Evolutionary conservation across 805 yeast genomes (phyloP), one percentile per base, ranked within the genome.

Genomic region (Ogataea corticis): DNA sequence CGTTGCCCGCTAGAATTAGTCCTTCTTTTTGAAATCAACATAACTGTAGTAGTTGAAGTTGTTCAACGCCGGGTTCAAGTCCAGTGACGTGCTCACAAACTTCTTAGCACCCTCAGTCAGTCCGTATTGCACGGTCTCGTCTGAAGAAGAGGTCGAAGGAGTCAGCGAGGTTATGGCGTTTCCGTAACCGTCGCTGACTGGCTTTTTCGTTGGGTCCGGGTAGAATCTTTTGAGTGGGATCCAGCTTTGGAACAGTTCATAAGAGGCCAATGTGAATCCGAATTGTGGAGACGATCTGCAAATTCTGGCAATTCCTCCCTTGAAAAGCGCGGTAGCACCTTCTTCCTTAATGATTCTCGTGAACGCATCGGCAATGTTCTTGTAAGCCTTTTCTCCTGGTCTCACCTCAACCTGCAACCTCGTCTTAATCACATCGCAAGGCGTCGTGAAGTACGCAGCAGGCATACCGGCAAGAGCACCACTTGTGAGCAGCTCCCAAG

Each of bases 401-500:
- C 85, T 81, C 5, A 88, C 75, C 63, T 83, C 95, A 49, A 89
- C 83, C 70, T 92, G 99, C 52, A 92, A 72, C 67, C 98, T 83
- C 3, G 99, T 92, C 71, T 92, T 92, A 58, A 94, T 87, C 39
- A 92, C 98, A 73, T 92, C 99, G 60, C 89, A 90, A 2, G 99
- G 99, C 0, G 99, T 92, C 2, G 99, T 92, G 54, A 91, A 72
- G 66, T 86, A 92, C 10, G 98, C 98, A 25, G 98, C 95, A 9
- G 99, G 99, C 73, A 95, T 89, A 63, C 98, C 99, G 12, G 99
- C 98, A 52, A 91, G 64, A 10, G 96, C 97, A 67, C 99, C 99
- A 49, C 95, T 80, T 4, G 80, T 65, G 49, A 92, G 77, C 53
- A 94, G 72, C 67, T 92, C 96, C 85, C 92, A 83, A 23, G 95